These are phyloP conservation scores for Cornus suecica DNA, from an alignment of 148 eudicot species.

Conservation along the genomic window DNA sequence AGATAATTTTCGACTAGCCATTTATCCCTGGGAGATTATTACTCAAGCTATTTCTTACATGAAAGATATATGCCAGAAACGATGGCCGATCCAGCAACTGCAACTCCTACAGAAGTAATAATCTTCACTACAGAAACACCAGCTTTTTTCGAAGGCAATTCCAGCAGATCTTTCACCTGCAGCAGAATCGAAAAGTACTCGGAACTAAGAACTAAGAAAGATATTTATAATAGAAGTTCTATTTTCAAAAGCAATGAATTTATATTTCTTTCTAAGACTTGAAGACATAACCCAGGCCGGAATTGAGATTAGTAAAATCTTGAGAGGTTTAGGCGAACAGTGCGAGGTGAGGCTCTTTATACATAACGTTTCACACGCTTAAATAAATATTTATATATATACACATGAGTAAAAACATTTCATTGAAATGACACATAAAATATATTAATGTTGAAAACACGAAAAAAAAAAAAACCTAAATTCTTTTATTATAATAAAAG, in stretches of 20 bases:
- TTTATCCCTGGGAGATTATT: not conserved
- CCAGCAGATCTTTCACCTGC: slow-evolving; percentile 62
- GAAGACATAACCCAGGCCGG: too few species aligned
- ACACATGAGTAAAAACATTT: too few species aligned
- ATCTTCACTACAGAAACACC: slow-evolving; percentile 41
- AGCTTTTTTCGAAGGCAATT: slow-evolving; percentile 38
- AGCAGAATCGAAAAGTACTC: slow-evolving; percentile 6
- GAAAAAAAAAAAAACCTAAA: not conserved
- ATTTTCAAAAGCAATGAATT: not conserved
- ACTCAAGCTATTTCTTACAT: slow-evolving; percentile 46
- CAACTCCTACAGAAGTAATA: slow-evolving; percentile 55
- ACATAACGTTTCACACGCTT: too few species aligned
- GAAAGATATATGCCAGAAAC: slow-evolving; percentile 70
- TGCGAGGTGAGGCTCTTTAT: too few species aligned
- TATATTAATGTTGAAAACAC: too few species aligned
- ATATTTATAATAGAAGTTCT: not conserved
- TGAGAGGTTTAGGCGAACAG: too few species aligned
- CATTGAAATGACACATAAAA: too few species aligned
- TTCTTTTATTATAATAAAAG: not conserved
- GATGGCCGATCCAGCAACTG: slow-evolving; percentile 81
- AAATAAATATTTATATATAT: too few species aligned
- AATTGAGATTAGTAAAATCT: too few species aligned
- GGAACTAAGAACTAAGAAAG: not conserved
- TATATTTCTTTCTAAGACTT: not conserved
- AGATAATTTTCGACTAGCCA: slow-evolving; percentile 4